A percentile compares a stretch with the other conserved stretches of the same genome.
These are phyloP conservation scores for Talaromyces ruber DNA, from an alignment of 495 filamentous ascomycete species.

Conservation along the genomic window DNA sequence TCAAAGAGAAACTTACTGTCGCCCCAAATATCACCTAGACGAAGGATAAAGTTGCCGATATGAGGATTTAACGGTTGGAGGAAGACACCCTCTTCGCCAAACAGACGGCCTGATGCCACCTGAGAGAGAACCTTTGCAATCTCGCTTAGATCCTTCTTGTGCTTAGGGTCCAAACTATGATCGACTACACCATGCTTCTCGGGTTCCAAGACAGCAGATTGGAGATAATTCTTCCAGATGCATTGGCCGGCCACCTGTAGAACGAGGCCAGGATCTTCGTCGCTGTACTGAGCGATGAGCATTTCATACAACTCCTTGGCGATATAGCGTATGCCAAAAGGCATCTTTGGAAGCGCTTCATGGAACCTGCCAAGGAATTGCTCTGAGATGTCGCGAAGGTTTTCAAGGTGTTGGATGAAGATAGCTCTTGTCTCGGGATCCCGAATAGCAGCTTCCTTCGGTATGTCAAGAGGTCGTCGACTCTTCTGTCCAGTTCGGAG, in stretches of 20 bases:
- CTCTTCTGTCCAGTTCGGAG: constrained; percentile 82
- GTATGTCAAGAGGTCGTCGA: constrained; percentile 66
- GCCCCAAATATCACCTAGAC: constrained; percentile 67
- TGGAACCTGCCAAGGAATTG: constrained; percentile 77
- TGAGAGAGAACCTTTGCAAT: constrained; percentile 87
- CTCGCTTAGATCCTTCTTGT: constrained; percentile 87
- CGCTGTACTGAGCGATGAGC: constrained; percentile 64
- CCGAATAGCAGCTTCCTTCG: constrained; percentile 84
- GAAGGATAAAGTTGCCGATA: constrained; percentile 74
- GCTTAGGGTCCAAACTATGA: constrained; percentile 75
- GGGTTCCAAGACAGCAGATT: constrained; percentile 76
- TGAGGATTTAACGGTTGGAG: constrained; percentile 91
- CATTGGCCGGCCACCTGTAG: constrained; percentile 82
- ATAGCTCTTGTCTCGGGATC: constrained; percentile 85
- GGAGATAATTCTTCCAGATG: constrained; percentile 90
- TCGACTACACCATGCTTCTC: constrained; percentile 88
- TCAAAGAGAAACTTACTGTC: constrained; percentile 36
- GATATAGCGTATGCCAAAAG: constrained; percentile 86
- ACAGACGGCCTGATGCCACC: constrained; percentile 73
- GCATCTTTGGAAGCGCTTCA: constrained; percentile 77
- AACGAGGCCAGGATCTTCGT: constrained; percentile 67
- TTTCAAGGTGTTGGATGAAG: constrained; percentile 88
- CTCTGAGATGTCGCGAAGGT: constrained; percentile 86
- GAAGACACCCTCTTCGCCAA: constrained; percentile 91
- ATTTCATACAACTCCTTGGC: constrained; percentile 78